Base-by-base conservation (phyloP, 1,284 basidiomycete species). In the Coniferiporia sulphurascens region DNA sequence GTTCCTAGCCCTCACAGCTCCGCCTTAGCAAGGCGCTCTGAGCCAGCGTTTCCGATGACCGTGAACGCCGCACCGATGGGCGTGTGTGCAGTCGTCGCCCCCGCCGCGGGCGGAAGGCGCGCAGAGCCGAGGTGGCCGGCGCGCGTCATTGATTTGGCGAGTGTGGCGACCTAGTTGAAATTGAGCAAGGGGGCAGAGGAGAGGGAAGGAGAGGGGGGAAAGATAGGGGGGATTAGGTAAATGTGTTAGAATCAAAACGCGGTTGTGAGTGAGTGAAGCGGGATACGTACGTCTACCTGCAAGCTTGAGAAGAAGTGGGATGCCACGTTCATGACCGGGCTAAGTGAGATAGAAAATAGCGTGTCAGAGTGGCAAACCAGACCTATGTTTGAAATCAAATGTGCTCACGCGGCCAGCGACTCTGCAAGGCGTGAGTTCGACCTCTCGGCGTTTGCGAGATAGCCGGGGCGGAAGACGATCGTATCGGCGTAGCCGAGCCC, bases 391-490 rank as follows among this genome's bases (percentile, higher is more conserved):
- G 27, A 36, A 12, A 32, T 27, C 22, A 21, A 43, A 32, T 21
- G 17, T 27, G 48, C 68, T 10, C 51, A 69, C 67, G 61, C 67
- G 7, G 58, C 59, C 7, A 69, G 48, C 4, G 36, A 48, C 48
- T 72, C 71, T 3, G 62, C 49, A 13, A 66, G 34, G 71, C 68
- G n/a, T 12, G 17, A 17, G 27, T 36, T 13, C 13, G 48, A 21
- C 58, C 52, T 19, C 68, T 57, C 0, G 70, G 61, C 61, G 43
- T 62, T 62, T 8, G 63, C 15, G 54, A 78, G 64, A 44, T 69
- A 66, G 1, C 72, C 75, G 0, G 76, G 76, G 4, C 72, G 65
- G 64, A 74, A 70, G 46, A 76, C 66, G 57, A 75, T 67, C 3
- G 70, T 70, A 12, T 73, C 69, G 6, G 60, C 34, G 61, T 74